Evolutionary conservation across 805 yeast species (phyloP).

Genomic region (Ogataea thermomethanolica): DNA sequence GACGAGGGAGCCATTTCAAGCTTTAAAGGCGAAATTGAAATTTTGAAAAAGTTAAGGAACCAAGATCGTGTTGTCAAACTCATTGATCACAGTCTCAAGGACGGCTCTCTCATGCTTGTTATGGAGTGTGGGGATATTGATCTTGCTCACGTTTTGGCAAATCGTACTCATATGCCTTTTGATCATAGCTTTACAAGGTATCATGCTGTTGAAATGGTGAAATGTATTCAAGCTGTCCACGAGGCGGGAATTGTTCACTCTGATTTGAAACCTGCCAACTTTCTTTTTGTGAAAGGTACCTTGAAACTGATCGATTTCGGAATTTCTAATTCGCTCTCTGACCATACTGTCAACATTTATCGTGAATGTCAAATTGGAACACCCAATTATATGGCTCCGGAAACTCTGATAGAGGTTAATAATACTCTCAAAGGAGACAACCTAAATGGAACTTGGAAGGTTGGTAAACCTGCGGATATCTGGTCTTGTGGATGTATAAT

Average conservation of each 20-base stretch:
- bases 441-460: slow-evolving; percentile 52
- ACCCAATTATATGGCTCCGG: slow-evolving; percentile 98
- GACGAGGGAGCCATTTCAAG: slow-evolving; percentile 72
- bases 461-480: slow-evolving; percentile 92
- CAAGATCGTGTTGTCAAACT: slow-evolving; percentile 75
- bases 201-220: slow-evolving; percentile 72
- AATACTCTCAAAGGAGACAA: slow-evolving; percentile 27
- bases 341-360: slow-evolving; percentile 84
- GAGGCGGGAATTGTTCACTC: slow-evolving; percentile 68
- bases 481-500: slow-evolving; percentile 98
- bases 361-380: slow-evolving; percentile 92
- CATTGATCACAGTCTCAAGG: slow-evolving; percentile 66
- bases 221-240: slow-evolving; percentile 87
- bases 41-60: slow-evolving; percentile 55
- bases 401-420: slow-evolving; percentile 69
- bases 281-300: slow-evolving; percentile 76
- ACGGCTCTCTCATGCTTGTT: slow-evolving; percentile 62
- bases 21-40: slow-evolving; percentile 85
- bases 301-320: slow-evolving; percentile 94
- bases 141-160: slow-evolving; percentile 72
- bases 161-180: slow-evolving; percentile 46
- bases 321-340: slow-evolving; percentile 90
- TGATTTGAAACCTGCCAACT: slow-evolving; percentile 58
- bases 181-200: slow-evolving; percentile 79
- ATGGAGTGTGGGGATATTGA: slow-evolving; percentile 97